Conservation (phyloP, 176 grass and related monocot species). For the Juncus inflexus region DNA sequence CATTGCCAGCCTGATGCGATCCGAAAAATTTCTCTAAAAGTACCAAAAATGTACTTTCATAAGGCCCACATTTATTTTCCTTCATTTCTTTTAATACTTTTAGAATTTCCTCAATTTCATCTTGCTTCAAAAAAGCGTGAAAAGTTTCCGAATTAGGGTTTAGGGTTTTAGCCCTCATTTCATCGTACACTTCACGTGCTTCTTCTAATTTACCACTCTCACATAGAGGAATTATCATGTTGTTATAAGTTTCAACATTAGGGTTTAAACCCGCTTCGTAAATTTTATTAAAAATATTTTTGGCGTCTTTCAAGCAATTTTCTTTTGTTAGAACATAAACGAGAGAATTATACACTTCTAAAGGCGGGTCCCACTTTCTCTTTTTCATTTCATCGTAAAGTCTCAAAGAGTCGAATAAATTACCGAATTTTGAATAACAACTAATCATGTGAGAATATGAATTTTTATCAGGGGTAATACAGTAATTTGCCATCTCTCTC, state of each 20-base stretch:
- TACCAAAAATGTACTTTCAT: constrained; percentile 54
- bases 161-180: constrained; percentile 58
- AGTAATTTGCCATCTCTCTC: constrained; percentile 91
- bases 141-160: constrained; percentile 54
- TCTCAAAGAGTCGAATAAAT: constrained; percentile 86
- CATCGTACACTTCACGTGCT: constrained; percentile 52
- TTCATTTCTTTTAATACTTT: constrained; percentile 69
- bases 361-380: constrained; percentile 57
- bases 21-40: constrained; percentile 70
- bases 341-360: constrained; percentile 81
- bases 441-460: constrained; percentile 79
- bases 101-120: constrained; percentile 47
- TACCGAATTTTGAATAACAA: constrained; percentile 84
- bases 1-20: constrained; percentile 53
- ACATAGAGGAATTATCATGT: constrained; percentile 71
- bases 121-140: constrained; percentile 61
- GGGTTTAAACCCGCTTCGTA: constrained; percentile 51
- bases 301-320: constrained; percentile 83
- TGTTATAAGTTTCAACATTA: constrained; percentile 72
- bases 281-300: constrained; percentile 76
- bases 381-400: constrained; percentile 95
- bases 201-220: constrained; percentile 65
- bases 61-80: constrained; percentile 51
- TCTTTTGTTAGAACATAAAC: constrained; percentile 74
- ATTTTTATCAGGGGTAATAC: constrained; percentile 60